A percentile compares a stretch with the other conserved stretches of the same genome.
Conservation (phyloP, 75 land plant species). For the Chamaecyparis obtusa region DNA sequence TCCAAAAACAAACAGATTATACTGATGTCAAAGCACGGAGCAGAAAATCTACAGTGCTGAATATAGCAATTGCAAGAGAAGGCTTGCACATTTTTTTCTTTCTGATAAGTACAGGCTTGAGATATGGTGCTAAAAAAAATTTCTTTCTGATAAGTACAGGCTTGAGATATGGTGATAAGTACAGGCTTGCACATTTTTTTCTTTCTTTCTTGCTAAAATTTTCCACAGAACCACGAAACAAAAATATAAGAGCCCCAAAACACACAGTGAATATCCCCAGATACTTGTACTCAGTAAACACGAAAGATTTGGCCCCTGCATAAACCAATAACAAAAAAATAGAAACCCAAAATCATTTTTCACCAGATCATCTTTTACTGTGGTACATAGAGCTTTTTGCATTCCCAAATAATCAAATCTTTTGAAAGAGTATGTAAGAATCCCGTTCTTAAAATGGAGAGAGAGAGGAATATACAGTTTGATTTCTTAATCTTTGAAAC, state of each 20-base stretch:
- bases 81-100: slow-evolving; percentile 46
- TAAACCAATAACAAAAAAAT: background rate
- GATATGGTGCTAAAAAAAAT: too few relatives aligned
- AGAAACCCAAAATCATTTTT: background rate
- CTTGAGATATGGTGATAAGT: too few relatives aligned
- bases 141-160: too few relatives aligned
- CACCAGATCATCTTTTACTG: too few relatives aligned
- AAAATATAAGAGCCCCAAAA: slow-evolving; percentile 62
- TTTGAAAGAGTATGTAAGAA: too few relatives aligned
- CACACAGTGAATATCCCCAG: slow-evolving; percentile 52
- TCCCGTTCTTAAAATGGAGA: too few relatives aligned
- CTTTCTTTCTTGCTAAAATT: too few relatives aligned
- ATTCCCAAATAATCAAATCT: too few relatives aligned
- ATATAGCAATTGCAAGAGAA: slow-evolving; percentile 60
- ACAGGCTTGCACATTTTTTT: too few relatives aligned
- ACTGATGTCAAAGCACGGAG: slow-evolving; percentile 79
- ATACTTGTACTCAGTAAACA: slow-evolving; percentile 68
- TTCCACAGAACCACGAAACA: slow-evolving; percentile 81
- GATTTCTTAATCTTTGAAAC: too few relatives aligned
- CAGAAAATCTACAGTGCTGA: slow-evolving; percentile 63
- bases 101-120: too few relatives aligned
- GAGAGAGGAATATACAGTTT: too few relatives aligned
- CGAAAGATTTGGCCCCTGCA: slow-evolving; percentile 71
- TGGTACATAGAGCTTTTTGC: background rate
- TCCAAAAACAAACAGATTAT: slow-evolving; percentile 71